Conservation (phyloP, 176 grass and related monocot species). For the Microstegium vimineum region DNA sequence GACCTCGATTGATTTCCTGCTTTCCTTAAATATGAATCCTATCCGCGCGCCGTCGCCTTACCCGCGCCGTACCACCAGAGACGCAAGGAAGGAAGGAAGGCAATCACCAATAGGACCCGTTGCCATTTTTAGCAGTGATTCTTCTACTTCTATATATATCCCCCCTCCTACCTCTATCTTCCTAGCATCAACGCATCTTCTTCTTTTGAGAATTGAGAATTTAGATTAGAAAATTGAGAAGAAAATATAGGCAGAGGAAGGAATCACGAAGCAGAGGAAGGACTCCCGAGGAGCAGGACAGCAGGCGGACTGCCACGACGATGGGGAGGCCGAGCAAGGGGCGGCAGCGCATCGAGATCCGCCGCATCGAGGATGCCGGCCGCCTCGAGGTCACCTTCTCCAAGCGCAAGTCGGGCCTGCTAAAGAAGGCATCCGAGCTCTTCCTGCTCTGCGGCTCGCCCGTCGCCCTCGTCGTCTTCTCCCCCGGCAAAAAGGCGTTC, state of each 20-base stretch:
- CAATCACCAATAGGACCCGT: not conserved
- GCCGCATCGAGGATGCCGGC: constrained; percentile 17
- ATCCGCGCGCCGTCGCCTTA: not conserved
- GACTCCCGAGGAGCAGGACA: not conserved
- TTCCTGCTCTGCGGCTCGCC: constrained; percentile 27
- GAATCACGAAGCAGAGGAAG: no score
- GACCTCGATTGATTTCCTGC: not conserved
- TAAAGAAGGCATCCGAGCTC: constrained; percentile 60
- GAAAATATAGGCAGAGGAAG: no score
- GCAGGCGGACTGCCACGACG: not conserved
- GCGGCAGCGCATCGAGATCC: constrained; percentile 13
- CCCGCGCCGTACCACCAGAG: not conserved
- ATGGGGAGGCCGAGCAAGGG: constrained; percentile 22
- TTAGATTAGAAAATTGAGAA: not conserved
- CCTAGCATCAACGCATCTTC: not conserved
- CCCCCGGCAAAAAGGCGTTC: constrained; percentile 21
- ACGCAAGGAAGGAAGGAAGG: not conserved
- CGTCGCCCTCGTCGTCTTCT: constrained; percentile 62
- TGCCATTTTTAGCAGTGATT: not conserved
- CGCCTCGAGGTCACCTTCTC: constrained; percentile 35
- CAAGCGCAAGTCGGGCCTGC: constrained; percentile 37
- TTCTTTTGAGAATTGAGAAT: not conserved
- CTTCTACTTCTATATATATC: not conserved
- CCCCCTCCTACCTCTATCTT: not conserved
- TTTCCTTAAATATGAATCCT: not conserved